Percentiles rank a stretch among this genome's conserved stretches.
Conservation (phyloP, 2,329 filamentous ascomycete species). For the Exophiala viscosa region DNA sequence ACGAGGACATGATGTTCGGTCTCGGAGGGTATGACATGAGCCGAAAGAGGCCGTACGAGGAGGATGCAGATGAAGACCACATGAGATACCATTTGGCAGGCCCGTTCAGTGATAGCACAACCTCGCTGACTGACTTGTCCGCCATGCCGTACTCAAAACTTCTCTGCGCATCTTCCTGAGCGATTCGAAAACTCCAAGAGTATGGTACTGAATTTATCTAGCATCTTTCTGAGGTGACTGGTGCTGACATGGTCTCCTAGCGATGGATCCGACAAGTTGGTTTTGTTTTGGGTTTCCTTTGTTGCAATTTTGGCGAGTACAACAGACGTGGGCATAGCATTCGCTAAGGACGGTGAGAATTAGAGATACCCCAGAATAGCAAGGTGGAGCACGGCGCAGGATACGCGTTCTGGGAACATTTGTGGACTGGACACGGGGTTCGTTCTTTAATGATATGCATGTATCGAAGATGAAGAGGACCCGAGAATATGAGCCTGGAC, state of each 20-base stretch:
- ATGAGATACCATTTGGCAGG: constrained; percentile 12
- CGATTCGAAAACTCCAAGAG: background rate
- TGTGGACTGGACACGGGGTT: constrained; percentile 3
- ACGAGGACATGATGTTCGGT: constrained; percentile 21
- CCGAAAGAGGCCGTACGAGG: constrained; percentile 24
- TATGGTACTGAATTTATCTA: background rate
- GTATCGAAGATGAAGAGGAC: too few species aligned
- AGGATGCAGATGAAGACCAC: constrained; percentile 19
- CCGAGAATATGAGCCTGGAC: too few species aligned
- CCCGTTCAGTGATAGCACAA: constrained; percentile 17
- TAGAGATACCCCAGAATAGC: constrained; percentile 21
- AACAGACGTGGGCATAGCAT: background rate
- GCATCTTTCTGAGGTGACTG: background rate
- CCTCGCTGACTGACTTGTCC: constrained; percentile 19
- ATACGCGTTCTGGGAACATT: background rate
- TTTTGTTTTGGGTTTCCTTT: constrained; percentile 2
- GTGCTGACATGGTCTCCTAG: background rate
- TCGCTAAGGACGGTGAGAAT: background rate
- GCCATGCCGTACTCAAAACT: constrained; percentile 21
- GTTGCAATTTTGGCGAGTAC: constrained; percentile 5
- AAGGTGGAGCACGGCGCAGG: constrained; percentile 19
- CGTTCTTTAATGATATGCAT: background rate
- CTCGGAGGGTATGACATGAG: constrained; percentile 3
- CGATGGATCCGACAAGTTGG: background rate
- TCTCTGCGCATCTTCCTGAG: constrained; percentile 26